Conservation (phyloP, 2,329 filamentous ascomycete genomes). For the Talaromyces piceae region DNA sequence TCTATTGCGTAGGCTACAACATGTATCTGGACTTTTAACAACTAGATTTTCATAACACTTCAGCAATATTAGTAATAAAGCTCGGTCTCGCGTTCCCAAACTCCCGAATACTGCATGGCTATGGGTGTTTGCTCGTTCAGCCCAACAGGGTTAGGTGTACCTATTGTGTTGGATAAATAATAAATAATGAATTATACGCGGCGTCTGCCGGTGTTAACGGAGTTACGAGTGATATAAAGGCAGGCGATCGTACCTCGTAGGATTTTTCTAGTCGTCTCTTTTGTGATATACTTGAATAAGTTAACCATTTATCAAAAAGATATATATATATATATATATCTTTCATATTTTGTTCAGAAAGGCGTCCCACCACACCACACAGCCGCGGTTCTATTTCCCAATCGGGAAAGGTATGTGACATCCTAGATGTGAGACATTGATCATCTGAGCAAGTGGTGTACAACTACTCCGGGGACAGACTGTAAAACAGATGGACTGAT, state of each 20-base stretch:
- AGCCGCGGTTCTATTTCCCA: not conserved
- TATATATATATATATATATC: too few relatives aligned
- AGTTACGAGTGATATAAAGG: not conserved
- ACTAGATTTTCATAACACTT: not conserved
- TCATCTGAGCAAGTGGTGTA: not conserved
- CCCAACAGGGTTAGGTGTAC: too few relatives aligned
- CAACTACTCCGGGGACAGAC: too few relatives aligned
- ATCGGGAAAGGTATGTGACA: not conserved
- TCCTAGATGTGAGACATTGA: not conserved
- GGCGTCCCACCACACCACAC: not conserved
- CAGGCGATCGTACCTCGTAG: too few relatives aligned
- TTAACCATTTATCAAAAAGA: too few relatives aligned
- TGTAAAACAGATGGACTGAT: too few relatives aligned
- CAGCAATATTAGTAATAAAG: not conserved
- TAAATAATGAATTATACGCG: not conserved
- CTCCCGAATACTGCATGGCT: too few relatives aligned
- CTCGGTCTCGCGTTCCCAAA: not conserved
- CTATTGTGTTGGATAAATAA: not conserved
- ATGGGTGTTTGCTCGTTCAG: too few relatives aligned
- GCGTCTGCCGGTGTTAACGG: not conserved
- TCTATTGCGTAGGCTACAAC: not conserved
- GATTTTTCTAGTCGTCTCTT: too few relatives aligned
- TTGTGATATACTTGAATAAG: too few relatives aligned
- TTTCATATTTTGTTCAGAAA: too few relatives aligned
- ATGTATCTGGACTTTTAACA: not conserved